These are phyloP conservation scores for Metroxylon sagu DNA, from an alignment of 176 grass and related monocot species.

Conservation along the genomic window DNA sequence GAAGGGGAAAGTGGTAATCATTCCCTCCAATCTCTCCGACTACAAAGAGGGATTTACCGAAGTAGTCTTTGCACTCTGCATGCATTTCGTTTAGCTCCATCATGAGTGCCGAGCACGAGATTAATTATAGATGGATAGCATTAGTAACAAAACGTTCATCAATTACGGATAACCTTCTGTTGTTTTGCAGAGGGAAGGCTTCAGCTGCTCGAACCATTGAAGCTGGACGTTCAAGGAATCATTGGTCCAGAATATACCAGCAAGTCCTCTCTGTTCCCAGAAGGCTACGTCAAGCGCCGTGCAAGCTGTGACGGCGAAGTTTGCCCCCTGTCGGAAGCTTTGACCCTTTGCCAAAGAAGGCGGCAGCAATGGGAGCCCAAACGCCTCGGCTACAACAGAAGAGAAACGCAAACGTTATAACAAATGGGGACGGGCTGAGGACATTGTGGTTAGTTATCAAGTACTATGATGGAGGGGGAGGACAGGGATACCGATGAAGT, in stretches of 20 bases:
- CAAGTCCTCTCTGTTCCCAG: constrained; percentile 18
- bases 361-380: constrained; percentile 33
- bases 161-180: background rate
- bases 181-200: constrained; percentile 16
- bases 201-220: constrained; percentile 29
- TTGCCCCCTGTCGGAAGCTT: constrained; percentile 30
- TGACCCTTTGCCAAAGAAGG: constrained; percentile 23
- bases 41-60: constrained; percentile 40
- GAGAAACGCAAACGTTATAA: background rate
- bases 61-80: constrained; percentile 24
- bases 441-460: no score
- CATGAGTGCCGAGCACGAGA: background rate
- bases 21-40: constrained; percentile 55
- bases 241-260: constrained; percentile 36
- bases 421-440: background rate
- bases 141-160: background rate
- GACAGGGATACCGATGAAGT: constrained; percentile 44
- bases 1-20: constrained; percentile 37
- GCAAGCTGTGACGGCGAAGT: constrained; percentile 54
- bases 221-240: constrained; percentile 54
- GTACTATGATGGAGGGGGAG: no score
- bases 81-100: background rate
- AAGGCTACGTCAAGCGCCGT: constrained; percentile 45
- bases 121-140: background rate
- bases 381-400: constrained; percentile 33